These are phyloP conservation scores for Debaryomycetaceae sp. DNA, from an alignment of 1,139 yeast species.

Conservation along the genomic window DNA sequence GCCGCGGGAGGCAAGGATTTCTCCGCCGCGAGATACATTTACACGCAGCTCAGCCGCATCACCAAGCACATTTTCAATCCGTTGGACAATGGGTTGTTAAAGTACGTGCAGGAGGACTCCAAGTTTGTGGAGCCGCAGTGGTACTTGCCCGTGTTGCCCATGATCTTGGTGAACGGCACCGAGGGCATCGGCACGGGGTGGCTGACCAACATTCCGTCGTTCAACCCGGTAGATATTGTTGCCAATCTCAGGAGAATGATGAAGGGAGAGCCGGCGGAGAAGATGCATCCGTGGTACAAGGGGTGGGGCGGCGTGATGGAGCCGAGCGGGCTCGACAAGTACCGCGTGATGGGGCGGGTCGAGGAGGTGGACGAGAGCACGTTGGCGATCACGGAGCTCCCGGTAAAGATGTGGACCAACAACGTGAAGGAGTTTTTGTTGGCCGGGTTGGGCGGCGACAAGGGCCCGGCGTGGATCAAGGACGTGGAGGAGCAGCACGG, in stretches of 20 bases:
- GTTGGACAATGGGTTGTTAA: slow-evolving; percentile 68
- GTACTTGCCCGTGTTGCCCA: slow-evolving; percentile 89
- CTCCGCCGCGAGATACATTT: slow-evolving; percentile 96
- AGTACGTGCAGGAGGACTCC: slow-evolving; percentile 86
- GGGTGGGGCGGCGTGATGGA: slow-evolving; percentile 90
- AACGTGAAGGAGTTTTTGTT: slow-evolving; percentile 77
- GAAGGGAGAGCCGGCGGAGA: slow-evolving; percentile 59
- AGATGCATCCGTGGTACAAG: slow-evolving; percentile 89
- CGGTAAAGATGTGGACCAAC: slow-evolving; percentile 88
- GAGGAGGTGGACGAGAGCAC: slow-evolving; percentile 75
- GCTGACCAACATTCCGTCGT: slow-evolving; percentile 90
- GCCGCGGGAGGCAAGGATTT: slow-evolving; percentile 98
- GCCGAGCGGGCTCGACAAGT: slow-evolving; percentile 52
- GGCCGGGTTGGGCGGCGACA: slow-evolving; percentile 68
- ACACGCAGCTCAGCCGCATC: slow-evolving; percentile 69
- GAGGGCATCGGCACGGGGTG: slow-evolving; percentile 99
- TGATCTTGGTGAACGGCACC: slow-evolving; percentile 86
- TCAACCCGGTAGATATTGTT: slow-evolving; percentile 78
- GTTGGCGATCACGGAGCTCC: slow-evolving; percentile 84
- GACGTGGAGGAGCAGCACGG: slow-evolving; percentile 95
- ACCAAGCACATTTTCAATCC: slow-evolving; percentile 71
- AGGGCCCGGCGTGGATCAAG: slow-evolving; percentile 73
- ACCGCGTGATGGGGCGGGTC: slow-evolving; percentile 65
- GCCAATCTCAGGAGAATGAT: slow-evolving; percentile 61
- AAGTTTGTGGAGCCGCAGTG: slow-evolving; percentile 92